phyloP scores from a whole-genome alignment of 495 filamentous ascomycete species.

The Hamigera avellanea region DNA sequence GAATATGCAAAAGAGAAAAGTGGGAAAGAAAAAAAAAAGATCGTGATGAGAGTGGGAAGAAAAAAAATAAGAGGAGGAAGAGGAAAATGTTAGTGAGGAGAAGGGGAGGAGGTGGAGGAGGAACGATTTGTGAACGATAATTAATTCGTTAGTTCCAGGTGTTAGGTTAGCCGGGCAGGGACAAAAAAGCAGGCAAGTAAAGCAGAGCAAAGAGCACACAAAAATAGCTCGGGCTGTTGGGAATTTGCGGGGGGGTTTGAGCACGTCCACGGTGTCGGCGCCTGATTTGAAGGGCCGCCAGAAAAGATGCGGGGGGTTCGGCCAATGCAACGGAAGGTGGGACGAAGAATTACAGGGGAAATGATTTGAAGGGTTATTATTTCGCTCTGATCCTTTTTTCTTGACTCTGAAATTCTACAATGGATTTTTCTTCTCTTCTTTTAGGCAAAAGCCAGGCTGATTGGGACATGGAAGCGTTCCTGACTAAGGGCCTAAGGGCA shows the following conservation, averaged over 20 bases:
- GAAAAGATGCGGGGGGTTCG: no score
- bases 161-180: background rate
- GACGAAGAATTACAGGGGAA: no score
- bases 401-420: no score
- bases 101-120: background rate
- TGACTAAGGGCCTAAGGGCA: slow-evolving; percentile 7
- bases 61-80: slow-evolving; percentile 4
- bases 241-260: background rate
- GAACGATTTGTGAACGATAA: background rate
- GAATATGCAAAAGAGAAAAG: slow-evolving; percentile 10
- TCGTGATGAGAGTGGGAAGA: slow-evolving; percentile 7
- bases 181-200: background rate
- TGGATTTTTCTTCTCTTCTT: no score
- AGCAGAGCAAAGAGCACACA: no score
- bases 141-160: no score
- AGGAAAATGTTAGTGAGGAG: background rate
- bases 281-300: no score
- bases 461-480: slow-evolving; percentile 4
- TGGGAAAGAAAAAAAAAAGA: slow-evolving; percentile 10
- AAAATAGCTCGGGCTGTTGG: background rate
- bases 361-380: no score
- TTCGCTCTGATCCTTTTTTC: no score
- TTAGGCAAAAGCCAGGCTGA: no score
- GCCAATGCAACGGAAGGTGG: no score
- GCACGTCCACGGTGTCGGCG: no score